phyloP scores from a whole-genome alignment of 192 early-diverging fungal genomes.

The Entomortierella lignicola region DNA sequence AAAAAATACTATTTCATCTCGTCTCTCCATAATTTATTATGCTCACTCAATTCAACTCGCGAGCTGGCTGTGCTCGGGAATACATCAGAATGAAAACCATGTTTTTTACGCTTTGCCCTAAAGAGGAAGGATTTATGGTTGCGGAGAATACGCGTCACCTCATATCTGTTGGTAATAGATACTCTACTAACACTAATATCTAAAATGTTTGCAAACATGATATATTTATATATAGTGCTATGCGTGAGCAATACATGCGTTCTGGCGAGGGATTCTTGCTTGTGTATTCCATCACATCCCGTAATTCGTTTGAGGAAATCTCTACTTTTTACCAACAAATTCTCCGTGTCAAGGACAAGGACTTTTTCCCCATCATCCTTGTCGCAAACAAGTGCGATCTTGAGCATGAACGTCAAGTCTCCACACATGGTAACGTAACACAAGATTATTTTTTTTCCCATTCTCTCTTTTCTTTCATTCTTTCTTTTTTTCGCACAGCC shows the following conservation, averaged over 20 bases:
- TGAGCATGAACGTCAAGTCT: constrained; percentile 85
- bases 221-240: constrained; percentile 66
- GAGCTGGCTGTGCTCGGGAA: no score
- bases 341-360: constrained; percentile 91
- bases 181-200: no score
- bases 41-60: no score
- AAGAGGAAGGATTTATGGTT: no score
- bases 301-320: constrained; percentile 93
- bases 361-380: constrained; percentile 88
- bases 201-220: background rate
- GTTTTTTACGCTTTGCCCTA: no score
- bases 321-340: constrained; percentile 94
- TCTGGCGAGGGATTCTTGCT: constrained; percentile 96
- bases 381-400: constrained; percentile 96
- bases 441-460: background rate
- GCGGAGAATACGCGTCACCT: no score
- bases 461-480: background rate
- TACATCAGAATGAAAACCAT: no score
- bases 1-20: no score
- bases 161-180: no score
- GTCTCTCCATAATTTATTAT: no score
- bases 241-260: constrained; percentile 97
- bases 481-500: constrained; percentile 10
- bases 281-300: constrained; percentile 93
- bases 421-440: constrained; percentile 60